Conservation (phyloP, 345 rosid genomes). For the Murraya paniculata region DNA sequence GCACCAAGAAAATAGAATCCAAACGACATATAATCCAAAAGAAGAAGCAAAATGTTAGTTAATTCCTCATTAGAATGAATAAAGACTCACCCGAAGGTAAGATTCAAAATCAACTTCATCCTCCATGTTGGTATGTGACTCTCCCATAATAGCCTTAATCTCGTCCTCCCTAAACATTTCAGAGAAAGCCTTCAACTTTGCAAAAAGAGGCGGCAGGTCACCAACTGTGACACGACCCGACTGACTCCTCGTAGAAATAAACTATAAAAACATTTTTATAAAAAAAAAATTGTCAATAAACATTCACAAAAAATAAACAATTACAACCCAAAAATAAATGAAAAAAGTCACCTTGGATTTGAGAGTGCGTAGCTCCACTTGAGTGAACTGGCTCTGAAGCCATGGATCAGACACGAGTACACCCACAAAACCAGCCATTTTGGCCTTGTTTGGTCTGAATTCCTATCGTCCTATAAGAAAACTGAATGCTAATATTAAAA, state of each 20-base stretch:
- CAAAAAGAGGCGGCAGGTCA: constrained; percentile 69
- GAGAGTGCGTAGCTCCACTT: constrained; percentile 94
- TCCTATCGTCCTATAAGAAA: constrained; percentile 6
- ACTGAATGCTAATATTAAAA: not conserved
- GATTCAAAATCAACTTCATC: constrained; percentile 84
- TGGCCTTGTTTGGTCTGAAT: constrained; percentile 16
- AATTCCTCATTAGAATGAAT: not conserved
- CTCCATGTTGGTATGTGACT: constrained; percentile 37
- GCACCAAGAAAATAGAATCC: not conserved
- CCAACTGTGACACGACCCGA: constrained; percentile 51
- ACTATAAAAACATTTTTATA: constrained; percentile 33
- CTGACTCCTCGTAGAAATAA: constrained; percentile 57
- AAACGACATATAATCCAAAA: not conserved
- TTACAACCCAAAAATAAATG: not conserved
- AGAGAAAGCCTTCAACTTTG: constrained; percentile 63
- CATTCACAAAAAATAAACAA: not conserved
- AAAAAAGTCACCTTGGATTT: constrained; percentile 70
- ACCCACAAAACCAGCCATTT: constrained; percentile 88
- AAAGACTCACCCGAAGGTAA: constrained; percentile 71
- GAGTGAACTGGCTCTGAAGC: constrained; percentile 99
- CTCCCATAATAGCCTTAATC: constrained; percentile 57
- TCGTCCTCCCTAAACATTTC: constrained; percentile 63
- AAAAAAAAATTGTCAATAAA: not conserved
- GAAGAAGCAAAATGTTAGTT: not conserved
- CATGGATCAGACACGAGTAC: constrained; percentile 92